Conservation (phyloP, 1,139 yeast species). For the Geotrichum phurueaensis region DNA sequence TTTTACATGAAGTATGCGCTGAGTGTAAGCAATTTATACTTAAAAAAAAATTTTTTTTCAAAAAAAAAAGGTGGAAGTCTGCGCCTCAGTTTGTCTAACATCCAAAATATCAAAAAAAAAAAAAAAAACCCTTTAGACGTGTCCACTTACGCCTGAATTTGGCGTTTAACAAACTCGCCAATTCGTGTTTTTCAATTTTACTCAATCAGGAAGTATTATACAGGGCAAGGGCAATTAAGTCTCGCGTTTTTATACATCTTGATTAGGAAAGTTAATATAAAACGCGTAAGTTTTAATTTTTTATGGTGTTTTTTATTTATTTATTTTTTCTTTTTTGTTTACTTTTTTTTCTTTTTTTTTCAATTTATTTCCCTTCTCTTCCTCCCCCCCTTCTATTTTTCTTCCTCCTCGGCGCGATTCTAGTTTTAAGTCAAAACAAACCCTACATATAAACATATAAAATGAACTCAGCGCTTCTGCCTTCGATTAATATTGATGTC, state of each 20-base stretch:
- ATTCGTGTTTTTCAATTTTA: background rate
- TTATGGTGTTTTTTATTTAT: background rate
- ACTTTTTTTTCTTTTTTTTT: background rate
- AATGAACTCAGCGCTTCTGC: constrained; percentile 36
- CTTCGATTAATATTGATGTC: constrained; percentile 50
- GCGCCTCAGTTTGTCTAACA: no score
- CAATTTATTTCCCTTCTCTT: background rate
- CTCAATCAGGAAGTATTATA: background rate
- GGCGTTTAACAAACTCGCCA: background rate
- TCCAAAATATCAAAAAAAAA: no score
- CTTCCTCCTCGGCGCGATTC: background rate
- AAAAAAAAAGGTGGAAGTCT: no score
- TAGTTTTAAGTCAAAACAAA: background rate
- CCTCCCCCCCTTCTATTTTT: background rate
- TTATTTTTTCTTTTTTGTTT: background rate
- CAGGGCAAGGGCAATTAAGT: background rate
- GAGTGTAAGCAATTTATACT: no score
- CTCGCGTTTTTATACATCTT: background rate
- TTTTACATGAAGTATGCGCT: no score
- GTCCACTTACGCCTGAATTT: background rate
- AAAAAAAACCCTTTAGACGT: no score
- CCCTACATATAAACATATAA: background rate
- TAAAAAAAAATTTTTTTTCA: no score
- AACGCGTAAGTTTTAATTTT: constrained; percentile 2
- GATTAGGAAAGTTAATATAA: constrained; percentile 1